A percentile compares a stretch with the other conserved stretches of the same genome.
These are phyloP conservation scores for Amaranthus cruentus DNA, from an alignment of 148 eudicot species.

Conservation along the genomic window DNA sequence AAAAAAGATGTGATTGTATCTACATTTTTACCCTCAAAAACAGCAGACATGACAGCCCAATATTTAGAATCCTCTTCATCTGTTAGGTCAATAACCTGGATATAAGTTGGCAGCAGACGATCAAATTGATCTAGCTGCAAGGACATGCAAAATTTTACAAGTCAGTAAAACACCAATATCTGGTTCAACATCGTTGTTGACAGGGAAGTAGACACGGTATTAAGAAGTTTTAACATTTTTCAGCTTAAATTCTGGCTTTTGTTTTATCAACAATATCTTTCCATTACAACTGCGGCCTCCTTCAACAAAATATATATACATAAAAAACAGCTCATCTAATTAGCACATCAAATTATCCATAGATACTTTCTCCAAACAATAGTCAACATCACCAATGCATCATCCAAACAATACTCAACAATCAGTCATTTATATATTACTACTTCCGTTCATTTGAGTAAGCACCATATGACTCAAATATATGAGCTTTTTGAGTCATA, in stretches of 20 bases:
- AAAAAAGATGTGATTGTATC: conserved; percentile 38
- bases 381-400: too few species aligned
- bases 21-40: conserved; percentile 65
- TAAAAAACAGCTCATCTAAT: neutral
- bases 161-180: conserved; percentile 4
- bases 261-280: neutral
- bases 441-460: too few species aligned
- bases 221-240: neutral
- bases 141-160: conserved; percentile 12
- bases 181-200: neutral
- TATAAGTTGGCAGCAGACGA: conserved; percentile 83
- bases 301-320: neutral
- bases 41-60: conserved; percentile 76
- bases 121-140: conserved; percentile 93
- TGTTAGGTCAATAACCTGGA: conserved; percentile 78
- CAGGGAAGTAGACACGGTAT: neutral
- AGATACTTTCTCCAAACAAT: too few species aligned
- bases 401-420: neutral
- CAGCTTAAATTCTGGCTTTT: neutral
- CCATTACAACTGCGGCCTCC: too few species aligned
- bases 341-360: neutral
- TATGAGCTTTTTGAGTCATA: too few species aligned
- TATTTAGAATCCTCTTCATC: conserved; percentile 69
- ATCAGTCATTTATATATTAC: neutral
- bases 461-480: too few species aligned